Evolutionary conservation across 2,329 filamentous ascomycete species (phyloP), one percentile per base, ranked within the genome.

Genomic region (Colletotrichum navitas): DNA sequence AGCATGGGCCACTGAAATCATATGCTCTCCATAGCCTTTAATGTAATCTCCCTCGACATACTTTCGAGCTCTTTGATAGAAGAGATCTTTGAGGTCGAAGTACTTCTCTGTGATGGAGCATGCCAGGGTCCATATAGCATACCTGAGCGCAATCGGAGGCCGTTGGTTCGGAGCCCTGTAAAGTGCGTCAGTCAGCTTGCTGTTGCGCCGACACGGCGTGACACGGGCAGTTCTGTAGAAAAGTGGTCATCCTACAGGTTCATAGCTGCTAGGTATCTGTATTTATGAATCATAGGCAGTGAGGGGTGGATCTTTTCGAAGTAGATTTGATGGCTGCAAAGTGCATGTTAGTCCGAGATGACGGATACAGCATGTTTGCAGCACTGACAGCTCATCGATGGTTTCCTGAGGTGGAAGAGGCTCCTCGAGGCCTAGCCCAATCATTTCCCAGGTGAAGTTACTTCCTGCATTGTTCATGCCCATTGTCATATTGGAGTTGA

Each of bases 91-190:
- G 18, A 97, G 82, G 65, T 90, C 89, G 43, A 88, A 85, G 79
- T 93, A 98, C 78, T 94, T 96, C 70, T 97, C 94, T 3, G 90
- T 91, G 54, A 95, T 88, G 6, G 93, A 92, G 73, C 94, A 95
- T n/a, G 95, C 94, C 77, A 94, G 84, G n/a, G 92, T 93, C 95
- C 95, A 98, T 86, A 98, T 97, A 66, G 93, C 94, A 82, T 99
- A 99, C 76, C 96, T 91, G 61, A 99, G 83, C 74, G 93, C 94
- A 39, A 97, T 90, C 0, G 95, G 94, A 1, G 96, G 95, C 34
- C 95, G 90, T 84, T 94, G 91, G 73, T 91, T 91, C 24, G 94
- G 94, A n/a, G 94, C 90, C 64, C 89, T 91, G 72, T 45, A 29
- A 39, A 29, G 29, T 24, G n/a, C 58, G 63, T 68, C 39, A 65